Conservation (phyloP, 2,329 filamentous ascomycete species). For the Cryphonectria naterciae region DNA sequence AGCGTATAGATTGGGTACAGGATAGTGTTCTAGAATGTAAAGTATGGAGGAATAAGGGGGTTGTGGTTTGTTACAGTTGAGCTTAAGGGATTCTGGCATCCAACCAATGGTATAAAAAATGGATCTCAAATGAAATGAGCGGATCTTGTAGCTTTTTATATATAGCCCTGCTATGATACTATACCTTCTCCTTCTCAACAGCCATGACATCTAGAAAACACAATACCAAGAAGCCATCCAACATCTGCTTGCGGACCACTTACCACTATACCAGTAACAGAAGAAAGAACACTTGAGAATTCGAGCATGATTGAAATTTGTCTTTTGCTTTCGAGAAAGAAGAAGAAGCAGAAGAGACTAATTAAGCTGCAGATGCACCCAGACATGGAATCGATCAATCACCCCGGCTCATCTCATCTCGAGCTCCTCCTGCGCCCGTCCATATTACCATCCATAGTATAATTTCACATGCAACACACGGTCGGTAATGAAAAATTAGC, state of each 20-base stretch:
- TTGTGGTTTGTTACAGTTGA: neutral
- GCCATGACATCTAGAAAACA: too few relatives aligned
- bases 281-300: neutral
- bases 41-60: constrained; percentile 1
- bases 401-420: neutral
- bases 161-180: neutral
- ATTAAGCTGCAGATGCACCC: neutral
- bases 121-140: neutral
- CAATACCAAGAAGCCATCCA: neutral
- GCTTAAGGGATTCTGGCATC: neutral
- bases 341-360: too few relatives aligned
- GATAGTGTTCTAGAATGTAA: neutral
- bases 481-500: constrained; percentile 15
- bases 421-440: constrained; percentile 9
- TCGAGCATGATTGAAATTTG: neutral
- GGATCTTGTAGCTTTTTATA: neutral
- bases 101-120: neutral
- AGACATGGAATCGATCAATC: neutral
- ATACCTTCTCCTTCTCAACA: neutral
- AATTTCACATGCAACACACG: constrained; percentile 23
- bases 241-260: neutral
- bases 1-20: neutral
- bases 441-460: constrained; percentile 18
- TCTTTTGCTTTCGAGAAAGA: neutral
- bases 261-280: neutral